These are phyloP conservation scores for Aspergillus novoparasiticus DNA, from an alignment of 2,329 filamentous ascomycete genomes.

Conservation along the genomic window DNA sequence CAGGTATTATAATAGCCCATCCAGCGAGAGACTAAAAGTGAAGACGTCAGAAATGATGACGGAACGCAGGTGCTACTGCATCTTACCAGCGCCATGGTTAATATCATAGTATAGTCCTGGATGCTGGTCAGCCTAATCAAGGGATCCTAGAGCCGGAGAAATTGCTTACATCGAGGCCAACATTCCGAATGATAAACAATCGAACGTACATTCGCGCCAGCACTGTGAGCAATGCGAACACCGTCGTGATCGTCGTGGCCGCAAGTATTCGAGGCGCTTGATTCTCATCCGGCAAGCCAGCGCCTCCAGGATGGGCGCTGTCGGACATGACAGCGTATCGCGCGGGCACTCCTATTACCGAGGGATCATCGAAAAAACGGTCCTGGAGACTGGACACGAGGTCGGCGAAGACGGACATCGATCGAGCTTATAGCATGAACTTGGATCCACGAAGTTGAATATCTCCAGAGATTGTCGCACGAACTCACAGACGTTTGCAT, in stretches of 20 bases:
- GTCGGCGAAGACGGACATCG: not conserved
- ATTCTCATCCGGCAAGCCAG: constrained; percentile 14
- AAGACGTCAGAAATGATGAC: not conserved
- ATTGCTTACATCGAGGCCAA: constrained; percentile 21
- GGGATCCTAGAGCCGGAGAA: too few species aligned
- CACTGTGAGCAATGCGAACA: constrained; percentile 12
- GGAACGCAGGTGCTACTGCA: not conserved
- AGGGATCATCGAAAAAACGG: not conserved
- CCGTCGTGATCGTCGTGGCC: constrained; percentile 17
- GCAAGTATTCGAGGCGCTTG: constrained; percentile 16
- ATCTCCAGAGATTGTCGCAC: not conserved
- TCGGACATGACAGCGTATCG: constrained; percentile 11
- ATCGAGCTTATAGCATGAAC: not conserved
- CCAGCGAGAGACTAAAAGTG: constrained; percentile 36
- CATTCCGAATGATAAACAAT: constrained; percentile 21
- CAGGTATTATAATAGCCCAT: constrained; percentile 43
- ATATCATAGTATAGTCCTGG: constrained; percentile 21
- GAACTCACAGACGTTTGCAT: not conserved
- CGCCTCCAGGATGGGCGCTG: constrained; percentile 8
- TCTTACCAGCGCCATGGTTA: constrained; percentile 22
- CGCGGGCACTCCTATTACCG: not conserved
- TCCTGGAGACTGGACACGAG: not conserved
- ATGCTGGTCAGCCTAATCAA: not conserved
- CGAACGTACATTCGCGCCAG: constrained; percentile 28
- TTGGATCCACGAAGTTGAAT: not conserved